Evolutionary conservation across 148 eudicot genomes (phyloP).

Genomic region (Gaultheria prostrata): DNA sequence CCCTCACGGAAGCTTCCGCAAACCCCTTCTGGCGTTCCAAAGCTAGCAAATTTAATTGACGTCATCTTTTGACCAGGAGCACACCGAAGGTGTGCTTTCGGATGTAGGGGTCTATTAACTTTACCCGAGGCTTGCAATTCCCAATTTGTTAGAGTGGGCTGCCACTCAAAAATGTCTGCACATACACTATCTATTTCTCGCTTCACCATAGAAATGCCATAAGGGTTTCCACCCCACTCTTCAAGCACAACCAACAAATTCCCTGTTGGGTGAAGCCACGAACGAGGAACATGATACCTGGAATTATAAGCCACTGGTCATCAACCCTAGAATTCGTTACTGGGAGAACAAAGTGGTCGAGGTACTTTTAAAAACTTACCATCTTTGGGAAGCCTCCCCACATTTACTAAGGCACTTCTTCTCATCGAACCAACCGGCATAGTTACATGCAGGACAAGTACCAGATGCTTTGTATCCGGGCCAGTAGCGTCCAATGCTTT

Average conservation of each 20-base stretch:
- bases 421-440: constrained; percentile 63
- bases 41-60: constrained; percentile 83
- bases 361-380: constrained; percentile 34
- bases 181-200: constrained; percentile 65
- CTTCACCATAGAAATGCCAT: constrained; percentile 64
- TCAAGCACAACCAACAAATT: constrained; percentile 76
- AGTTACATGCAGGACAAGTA: constrained; percentile 55
- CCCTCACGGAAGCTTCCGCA: constrained; percentile 75
- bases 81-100: constrained; percentile 79
- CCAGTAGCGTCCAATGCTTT: constrained; percentile 81
- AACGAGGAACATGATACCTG: constrained; percentile 90
- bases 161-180: constrained; percentile 78
- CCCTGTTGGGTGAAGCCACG: constrained; percentile 74
- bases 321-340: not conserved
- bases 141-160: constrained; percentile 61
- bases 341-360: not conserved
- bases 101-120: constrained; percentile 56
- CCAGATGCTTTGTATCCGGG: constrained; percentile 74
- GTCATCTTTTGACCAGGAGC: constrained; percentile 67
- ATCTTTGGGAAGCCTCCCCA: constrained; percentile 84
- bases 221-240: constrained; percentile 77
- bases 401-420: constrained; percentile 73
- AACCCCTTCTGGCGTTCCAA: constrained; percentile 73
- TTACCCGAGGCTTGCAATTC: constrained; percentile 61
- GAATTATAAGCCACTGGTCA: constrained; percentile 19